These are phyloP conservation scores for Davidsoniella virescens DNA, from an alignment of 2,329 filamentous ascomycete genomes.

Conservation along the genomic window DNA sequence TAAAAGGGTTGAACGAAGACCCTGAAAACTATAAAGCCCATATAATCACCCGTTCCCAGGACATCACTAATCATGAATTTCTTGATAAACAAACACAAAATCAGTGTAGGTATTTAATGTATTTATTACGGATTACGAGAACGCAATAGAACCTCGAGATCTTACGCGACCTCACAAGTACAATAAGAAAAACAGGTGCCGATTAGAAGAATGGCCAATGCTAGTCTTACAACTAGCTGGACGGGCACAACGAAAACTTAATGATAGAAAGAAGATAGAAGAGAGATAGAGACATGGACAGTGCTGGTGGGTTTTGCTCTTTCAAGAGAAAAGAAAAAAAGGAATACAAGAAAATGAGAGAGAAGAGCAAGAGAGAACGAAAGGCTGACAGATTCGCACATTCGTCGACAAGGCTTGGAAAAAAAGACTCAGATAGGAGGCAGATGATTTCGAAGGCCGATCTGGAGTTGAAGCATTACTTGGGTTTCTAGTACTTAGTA, in stretches of 20 bases:
- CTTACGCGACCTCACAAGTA: too few species aligned
- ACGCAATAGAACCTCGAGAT: too few species aligned
- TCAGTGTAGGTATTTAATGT: too few species aligned
- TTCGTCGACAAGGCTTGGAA: not conserved
- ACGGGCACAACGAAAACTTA: not conserved
- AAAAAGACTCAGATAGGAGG: not conserved
- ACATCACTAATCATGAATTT: too few species aligned
- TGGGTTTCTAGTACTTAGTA: conserved; percentile 41
- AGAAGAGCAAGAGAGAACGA: not conserved
- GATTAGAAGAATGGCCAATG: not conserved
- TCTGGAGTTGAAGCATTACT: not conserved
- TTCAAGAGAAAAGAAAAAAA: not conserved
- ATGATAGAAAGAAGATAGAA: not conserved
- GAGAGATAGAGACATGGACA: not conserved
- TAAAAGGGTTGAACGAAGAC: too few species aligned
- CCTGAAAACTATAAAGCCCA: too few species aligned
- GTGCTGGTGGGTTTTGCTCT: too few species aligned
- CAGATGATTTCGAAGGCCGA: not conserved
- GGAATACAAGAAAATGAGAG: not conserved
- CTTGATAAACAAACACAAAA: too few species aligned
- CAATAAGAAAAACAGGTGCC: not conserved
- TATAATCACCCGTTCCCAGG: too few species aligned
- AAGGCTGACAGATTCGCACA: not conserved
- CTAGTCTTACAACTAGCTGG: not conserved
- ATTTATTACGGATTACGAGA: too few species aligned